Evolutionary conservation across 306 rosid genomes (phyloP).

Genomic region (Pterocarpus macrocarpus): DNA sequence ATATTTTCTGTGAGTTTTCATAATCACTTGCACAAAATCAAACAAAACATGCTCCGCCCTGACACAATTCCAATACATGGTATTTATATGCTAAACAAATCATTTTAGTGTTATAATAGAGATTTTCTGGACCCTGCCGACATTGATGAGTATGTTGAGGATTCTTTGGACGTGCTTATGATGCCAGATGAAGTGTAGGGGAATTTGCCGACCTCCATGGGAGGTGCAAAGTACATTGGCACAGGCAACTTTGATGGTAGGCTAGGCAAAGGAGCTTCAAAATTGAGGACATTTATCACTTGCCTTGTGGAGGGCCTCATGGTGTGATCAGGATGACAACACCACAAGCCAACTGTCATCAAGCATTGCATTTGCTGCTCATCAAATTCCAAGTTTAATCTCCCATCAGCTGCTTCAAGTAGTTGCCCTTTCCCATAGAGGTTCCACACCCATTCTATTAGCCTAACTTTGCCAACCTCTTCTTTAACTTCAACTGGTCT

Average conservation of each 20-base stretch:
- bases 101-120: constrained; percentile 39
- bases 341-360: constrained; percentile 75
- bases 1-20: too few relatives aligned
- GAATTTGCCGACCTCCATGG: constrained; percentile 55
- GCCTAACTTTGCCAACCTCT: constrained; percentile 58
- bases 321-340: constrained; percentile 74
- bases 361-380: constrained; percentile 59
- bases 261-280: constrained; percentile 62
- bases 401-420: constrained; percentile 59
- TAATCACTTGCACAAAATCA: not conserved
- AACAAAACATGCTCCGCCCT: constrained; percentile 13
- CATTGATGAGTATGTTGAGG: constrained; percentile 55
- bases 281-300: constrained; percentile 68
- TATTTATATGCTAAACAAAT: not conserved
- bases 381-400: constrained; percentile 55
- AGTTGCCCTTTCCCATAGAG: constrained; percentile 70
- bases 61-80: constrained; percentile 4
- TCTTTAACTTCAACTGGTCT: constrained; percentile 63
- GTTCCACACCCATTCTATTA: constrained; percentile 81
- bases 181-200: constrained; percentile 53
- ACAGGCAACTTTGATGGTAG: constrained; percentile 72
- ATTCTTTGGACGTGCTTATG: constrained; percentile 51
- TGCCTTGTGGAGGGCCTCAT: constrained; percentile 72
- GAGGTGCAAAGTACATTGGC: constrained; percentile 72
- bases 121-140: constrained; percentile 66